phyloP scores from a whole-genome alignment of 371 early-diverging fungal species.

The Apophysomyces elegans region DNA sequence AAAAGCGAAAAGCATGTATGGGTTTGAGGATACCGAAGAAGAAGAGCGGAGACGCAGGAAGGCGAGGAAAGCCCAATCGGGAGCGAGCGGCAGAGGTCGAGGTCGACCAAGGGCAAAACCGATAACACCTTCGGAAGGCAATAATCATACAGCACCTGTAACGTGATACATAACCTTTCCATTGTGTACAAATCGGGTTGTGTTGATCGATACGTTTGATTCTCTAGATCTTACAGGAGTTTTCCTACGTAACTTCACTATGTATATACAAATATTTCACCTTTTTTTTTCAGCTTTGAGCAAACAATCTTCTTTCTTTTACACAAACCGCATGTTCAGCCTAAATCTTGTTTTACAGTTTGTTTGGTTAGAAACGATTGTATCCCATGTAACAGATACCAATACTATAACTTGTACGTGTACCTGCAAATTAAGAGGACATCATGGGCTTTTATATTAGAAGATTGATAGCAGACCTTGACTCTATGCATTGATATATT shows the following conservation, averaged over 20 bases:
- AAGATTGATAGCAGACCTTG: too few species aligned
- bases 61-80: slow-evolving; percentile 3
- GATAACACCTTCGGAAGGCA: background rate
- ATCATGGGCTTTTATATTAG: too few species aligned
- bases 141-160: slow-evolving; percentile 6
- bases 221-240: slow-evolving; percentile 8
- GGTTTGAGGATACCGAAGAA: slow-evolving; percentile 22
- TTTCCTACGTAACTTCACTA: slow-evolving; percentile 9
- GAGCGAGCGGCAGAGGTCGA: slow-evolving; percentile 15
- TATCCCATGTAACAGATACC: too few species aligned
- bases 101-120: slow-evolving; percentile 20
- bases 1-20: slow-evolving; percentile 33
- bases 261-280: slow-evolving; percentile 9
- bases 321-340: background rate
- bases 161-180: slow-evolving; percentile 8
- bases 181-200: slow-evolving; percentile 7
- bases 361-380: too few species aligned
- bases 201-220: slow-evolving; percentile 10
- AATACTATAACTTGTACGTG: too few species aligned
- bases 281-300: background rate
- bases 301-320: background rate
- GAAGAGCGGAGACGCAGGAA: slow-evolving; percentile 12
- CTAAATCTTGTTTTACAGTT: too few species aligned
- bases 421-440: too few species aligned
- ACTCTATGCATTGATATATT: too few species aligned